phyloP scores from a whole-genome alignment of 2,329 filamentous ascomycete species.

The Microdochium nivale region DNA sequence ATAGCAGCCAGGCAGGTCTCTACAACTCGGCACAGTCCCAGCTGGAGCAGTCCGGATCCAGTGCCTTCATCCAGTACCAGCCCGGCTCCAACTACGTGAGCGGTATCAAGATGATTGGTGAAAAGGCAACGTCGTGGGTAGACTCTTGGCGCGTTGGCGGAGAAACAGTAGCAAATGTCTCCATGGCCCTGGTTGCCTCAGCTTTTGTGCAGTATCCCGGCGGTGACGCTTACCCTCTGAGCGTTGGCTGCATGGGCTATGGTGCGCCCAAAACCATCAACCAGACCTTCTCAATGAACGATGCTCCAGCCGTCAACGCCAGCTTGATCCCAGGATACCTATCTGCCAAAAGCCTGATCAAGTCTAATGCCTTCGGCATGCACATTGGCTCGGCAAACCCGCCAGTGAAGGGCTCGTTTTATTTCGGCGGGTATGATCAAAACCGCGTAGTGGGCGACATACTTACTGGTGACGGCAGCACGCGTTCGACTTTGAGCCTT shows the following conservation, averaged over 20 bases:
- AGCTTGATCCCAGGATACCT: constrained; percentile 20
- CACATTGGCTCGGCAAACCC: constrained; percentile 29
- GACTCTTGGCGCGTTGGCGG: constrained; percentile 14
- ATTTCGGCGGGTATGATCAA: constrained; percentile 31
- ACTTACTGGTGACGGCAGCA: constrained; percentile 10
- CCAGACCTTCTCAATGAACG: constrained; percentile 13
- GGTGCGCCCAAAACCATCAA: constrained; percentile 17
- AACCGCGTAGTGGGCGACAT: constrained; percentile 26
- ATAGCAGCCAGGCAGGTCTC: constrained; percentile 15
- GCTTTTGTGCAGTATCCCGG: constrained; percentile 19
- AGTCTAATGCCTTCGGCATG: constrained; percentile 31
- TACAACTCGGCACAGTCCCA: constrained; percentile 16
- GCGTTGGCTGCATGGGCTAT: constrained; percentile 20
- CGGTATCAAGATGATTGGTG: constrained; percentile 14
- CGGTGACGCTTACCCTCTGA: constrained; percentile 18
- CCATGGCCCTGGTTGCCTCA: constrained; percentile 14
- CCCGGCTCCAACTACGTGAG: constrained; percentile 14
- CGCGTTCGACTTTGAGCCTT: constrained; percentile 19
- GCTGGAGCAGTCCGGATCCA: constrained; percentile 14
- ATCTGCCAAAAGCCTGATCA: constrained; percentile 12
- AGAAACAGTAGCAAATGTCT: constrained; percentile 13
- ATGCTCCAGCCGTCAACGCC: constrained; percentile 14
- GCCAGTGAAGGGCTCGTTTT: constrained; percentile 23
- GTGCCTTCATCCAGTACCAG: constrained; percentile 12
- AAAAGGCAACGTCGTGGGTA: constrained; percentile 14